Conservation (phyloP, 2,329 filamentous ascomycete species). For the Penicillium sp. region DNA sequence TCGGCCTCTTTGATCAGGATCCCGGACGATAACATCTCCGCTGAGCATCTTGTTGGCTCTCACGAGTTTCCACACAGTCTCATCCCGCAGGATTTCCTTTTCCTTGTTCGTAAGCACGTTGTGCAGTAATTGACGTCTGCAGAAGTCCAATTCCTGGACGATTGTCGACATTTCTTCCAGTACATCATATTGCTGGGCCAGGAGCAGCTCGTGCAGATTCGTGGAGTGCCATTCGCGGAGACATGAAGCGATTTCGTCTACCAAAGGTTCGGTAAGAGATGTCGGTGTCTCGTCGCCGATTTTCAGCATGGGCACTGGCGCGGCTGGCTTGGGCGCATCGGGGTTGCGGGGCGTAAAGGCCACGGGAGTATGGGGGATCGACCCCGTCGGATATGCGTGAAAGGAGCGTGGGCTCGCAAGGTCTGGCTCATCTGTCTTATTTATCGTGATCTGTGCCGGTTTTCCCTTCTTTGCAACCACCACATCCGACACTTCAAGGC, state of each 20-base stretch:
- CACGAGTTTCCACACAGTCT: constrained; percentile 94
- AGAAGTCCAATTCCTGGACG: constrained; percentile 80
- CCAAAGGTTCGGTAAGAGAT: constrained; percentile 83
- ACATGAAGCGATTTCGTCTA: constrained; percentile 97
- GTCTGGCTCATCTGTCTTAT: constrained; percentile 41
- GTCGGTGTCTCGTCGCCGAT: constrained; percentile 96
- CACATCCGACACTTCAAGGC: constrained; percentile 37
- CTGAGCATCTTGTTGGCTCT: constrained; percentile 91
- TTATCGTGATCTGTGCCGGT: constrained; percentile 44
- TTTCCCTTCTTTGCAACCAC: constrained; percentile 45
- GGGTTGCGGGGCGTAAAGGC: constrained; percentile 60
- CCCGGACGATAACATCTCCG: constrained; percentile 92
- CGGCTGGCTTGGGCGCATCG: constrained; percentile 71
- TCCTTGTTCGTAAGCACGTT: constrained; percentile 90
- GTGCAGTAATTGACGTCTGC: constrained; percentile 87
- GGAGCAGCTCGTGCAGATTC: constrained; percentile 87
- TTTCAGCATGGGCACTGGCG: constrained; percentile 95
- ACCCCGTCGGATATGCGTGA: constrained; percentile 31
- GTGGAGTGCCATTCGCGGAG: constrained; percentile 98
- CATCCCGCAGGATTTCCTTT: constrained; percentile 77
- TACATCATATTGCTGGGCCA: constrained; percentile 78
- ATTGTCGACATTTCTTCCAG: constrained; percentile 81
- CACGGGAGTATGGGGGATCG: constrained; percentile 41
- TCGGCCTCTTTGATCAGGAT: constrained; percentile 79
- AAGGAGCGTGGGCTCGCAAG: constrained; percentile 36